Evolutionary conservation across 2,329 filamentous ascomycete genomes (phyloP).

Genomic region (Neurospora sp.): DNA sequence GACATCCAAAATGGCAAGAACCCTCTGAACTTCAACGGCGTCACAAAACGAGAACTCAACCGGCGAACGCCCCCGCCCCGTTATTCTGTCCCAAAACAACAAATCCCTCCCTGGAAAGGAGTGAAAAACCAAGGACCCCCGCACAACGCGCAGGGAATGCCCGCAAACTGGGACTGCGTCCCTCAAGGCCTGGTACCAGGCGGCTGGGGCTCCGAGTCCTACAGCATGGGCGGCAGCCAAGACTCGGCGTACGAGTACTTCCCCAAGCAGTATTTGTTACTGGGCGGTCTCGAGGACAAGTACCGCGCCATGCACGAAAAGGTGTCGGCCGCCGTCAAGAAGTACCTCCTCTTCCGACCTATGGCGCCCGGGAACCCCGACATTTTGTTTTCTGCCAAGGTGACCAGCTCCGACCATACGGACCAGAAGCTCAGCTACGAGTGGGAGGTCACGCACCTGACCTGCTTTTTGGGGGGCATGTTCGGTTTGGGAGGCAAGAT

Average conservation of each 20-base stretch:
- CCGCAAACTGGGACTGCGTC: conserved; percentile 38
- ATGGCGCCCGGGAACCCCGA: conserved; percentile 59
- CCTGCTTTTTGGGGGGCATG: conserved; percentile 64
- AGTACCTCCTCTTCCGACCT: conserved; percentile 68
- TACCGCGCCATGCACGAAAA: conserved; percentile 65
- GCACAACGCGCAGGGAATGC: conserved; percentile 25
- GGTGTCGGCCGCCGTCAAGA: conserved; percentile 55
- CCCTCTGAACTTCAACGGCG: not conserved
- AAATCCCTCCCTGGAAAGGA: not conserved
- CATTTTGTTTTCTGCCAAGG: conserved; percentile 62
- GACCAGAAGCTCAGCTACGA: conserved; percentile 32
- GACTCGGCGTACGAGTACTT: conserved; percentile 67
- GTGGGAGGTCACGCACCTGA: conserved; percentile 54
- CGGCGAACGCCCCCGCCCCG: not conserved
- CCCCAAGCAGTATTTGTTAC: conserved; percentile 61
- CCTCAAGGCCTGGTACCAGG: conserved; percentile 47
- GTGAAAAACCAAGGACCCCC: conserved; percentile 13
- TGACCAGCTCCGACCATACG: conserved; percentile 35
- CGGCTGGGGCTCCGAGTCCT: conserved; percentile 35
- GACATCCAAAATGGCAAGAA: not conserved
- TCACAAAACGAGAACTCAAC: not conserved
- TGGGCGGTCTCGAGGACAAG: conserved; percentile 63
- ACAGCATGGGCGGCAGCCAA: conserved; percentile 54
- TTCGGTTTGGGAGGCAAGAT: conserved; percentile 55
- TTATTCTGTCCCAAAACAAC: not conserved